Conservation (phyloP, 768 basidiomycete species). For the Naganishia vishniacii region DNA sequence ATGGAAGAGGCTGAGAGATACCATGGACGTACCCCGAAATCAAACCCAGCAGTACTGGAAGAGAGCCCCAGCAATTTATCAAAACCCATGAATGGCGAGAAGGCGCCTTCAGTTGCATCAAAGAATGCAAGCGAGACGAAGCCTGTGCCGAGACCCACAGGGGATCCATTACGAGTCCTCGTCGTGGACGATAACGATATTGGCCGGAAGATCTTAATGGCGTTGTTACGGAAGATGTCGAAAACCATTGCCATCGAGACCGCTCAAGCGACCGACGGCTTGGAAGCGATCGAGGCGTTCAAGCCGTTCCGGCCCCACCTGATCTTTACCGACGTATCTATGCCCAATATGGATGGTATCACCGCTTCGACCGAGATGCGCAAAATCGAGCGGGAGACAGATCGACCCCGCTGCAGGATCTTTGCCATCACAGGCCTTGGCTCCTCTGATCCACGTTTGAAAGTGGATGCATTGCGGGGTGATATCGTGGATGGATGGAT, state of each 20-base stretch:
- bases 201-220: conserved; percentile 31
- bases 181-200: conserved; percentile 39
- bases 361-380: conserved; percentile 35
- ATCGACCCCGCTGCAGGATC: conserved; percentile 25
- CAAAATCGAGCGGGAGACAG: conserved; percentile 21
- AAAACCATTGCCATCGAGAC: not conserved
- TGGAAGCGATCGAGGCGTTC: conserved; percentile 32
- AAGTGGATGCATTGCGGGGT: conserved; percentile 29
- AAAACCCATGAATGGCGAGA: not conserved
- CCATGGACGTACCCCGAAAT: not conserved
- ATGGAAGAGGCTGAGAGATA: conserved; percentile 1
- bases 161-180: conserved; percentile 25
- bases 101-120: not conserved
- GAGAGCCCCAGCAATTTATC: not conserved
- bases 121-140: not conserved
- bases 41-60: no score
- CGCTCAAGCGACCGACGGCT: conserved; percentile 30
- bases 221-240: conserved; percentile 25
- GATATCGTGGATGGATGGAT: conserved; percentile 40
- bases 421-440: conserved; percentile 41
- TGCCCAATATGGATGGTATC: conserved; percentile 41
- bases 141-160: not conserved
- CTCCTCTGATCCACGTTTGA: conserved; percentile 35
- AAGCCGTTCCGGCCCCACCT: conserved; percentile 30
- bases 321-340: conserved; percentile 39